Conservation (phyloP, 1,284 basidiomycete species). For the Pyrrhoderma lamaoense region DNA sequence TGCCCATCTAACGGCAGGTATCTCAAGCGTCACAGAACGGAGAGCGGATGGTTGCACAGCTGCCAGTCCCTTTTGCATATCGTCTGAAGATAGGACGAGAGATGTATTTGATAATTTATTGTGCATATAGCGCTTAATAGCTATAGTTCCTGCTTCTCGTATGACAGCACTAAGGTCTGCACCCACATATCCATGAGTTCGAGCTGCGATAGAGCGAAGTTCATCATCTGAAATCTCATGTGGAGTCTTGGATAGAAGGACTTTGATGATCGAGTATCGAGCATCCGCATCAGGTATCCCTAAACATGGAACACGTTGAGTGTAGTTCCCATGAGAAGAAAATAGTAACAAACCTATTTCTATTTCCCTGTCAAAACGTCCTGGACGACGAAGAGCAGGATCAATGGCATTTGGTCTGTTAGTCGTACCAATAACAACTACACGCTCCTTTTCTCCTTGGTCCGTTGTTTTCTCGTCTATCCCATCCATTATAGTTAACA, state of each 20-base stretch:
- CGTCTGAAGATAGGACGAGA: conserved; percentile 48
- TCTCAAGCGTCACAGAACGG: conserved; percentile 87
- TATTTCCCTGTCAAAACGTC: conserved; percentile 94
- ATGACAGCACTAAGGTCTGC: conserved; percentile 91
- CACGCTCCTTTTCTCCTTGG: conserved; percentile 40
- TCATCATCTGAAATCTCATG: conserved; percentile 59
- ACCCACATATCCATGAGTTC: conserved; percentile 95
- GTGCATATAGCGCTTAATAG: conserved; percentile 77
- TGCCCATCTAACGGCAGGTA: conserved; percentile 74
- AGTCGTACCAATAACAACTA: conserved; percentile 95
- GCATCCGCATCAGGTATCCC: conserved; percentile 86
- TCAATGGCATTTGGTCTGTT: conserved; percentile 98
- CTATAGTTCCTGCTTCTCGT: conserved; percentile 86
- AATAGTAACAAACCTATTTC: conserved; percentile 74
- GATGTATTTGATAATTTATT: conserved; percentile 19
- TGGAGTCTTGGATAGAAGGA: conserved; percentile 77
- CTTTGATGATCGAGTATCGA: conserved; percentile 75
- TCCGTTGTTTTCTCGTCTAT: conserved; percentile 49
- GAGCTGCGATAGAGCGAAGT: conserved; percentile 60
- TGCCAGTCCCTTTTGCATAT: conserved; percentile 70
- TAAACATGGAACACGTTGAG: conserved; percentile 26
- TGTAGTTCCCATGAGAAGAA: background rate
- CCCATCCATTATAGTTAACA: conserved; percentile 94
- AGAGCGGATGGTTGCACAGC: conserved; percentile 88
- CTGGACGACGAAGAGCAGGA: conserved; percentile 89